Evolutionary conservation across 768 basidiomycete species (phyloP).

Genomic region (Psilocybe azurescens): DNA sequence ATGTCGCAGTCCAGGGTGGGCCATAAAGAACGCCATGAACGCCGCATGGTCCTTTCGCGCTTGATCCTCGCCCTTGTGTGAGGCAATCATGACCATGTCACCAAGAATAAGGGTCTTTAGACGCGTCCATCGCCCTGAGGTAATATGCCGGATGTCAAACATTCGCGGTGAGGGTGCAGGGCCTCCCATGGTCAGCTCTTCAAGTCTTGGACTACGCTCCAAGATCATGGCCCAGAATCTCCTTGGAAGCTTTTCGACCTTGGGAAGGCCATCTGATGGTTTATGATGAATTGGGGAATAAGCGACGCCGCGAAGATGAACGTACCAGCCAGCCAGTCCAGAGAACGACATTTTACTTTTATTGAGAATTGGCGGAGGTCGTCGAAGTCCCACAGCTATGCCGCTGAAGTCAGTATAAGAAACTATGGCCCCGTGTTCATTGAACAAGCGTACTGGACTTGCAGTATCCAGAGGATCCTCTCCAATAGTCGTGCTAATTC

Average conservation of each 20-base stretch:
- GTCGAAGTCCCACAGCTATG: conserved; percentile 41
- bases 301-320: background rate
- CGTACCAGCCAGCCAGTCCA: conserved; percentile 41
- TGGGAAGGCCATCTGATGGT: conserved; percentile 35
- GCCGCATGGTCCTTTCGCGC: conserved; percentile 25
- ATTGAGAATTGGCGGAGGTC: conserved; percentile 38
- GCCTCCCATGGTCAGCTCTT: conserved; percentile 40
- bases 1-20: conserved; percentile 34
- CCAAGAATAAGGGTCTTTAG: conserved; percentile 38
- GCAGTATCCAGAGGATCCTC: conserved; percentile 35
- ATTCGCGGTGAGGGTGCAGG: conserved; percentile 42
- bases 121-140: conserved; percentile 41
- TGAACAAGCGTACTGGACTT: conserved; percentile 35
- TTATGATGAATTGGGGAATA: conserved; percentile 1
- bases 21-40: conserved; percentile 38
- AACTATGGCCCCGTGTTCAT: background rate
- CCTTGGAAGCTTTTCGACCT: conserved; percentile 40
- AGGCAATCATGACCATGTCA: conserved; percentile 29
- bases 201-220: conserved; percentile 42
- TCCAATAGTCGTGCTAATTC: conserved; percentile 40
- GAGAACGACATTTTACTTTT: conserved; percentile 39
- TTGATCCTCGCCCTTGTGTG: conserved; percentile 22
- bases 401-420: conserved; percentile 12
- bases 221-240: conserved; percentile 46
- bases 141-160: conserved; percentile 42